These are phyloP conservation scores for Kwoniella mangroviensis DNA, from an alignment of 768 basidiomycete species.

Conservation along the genomic window DNA sequence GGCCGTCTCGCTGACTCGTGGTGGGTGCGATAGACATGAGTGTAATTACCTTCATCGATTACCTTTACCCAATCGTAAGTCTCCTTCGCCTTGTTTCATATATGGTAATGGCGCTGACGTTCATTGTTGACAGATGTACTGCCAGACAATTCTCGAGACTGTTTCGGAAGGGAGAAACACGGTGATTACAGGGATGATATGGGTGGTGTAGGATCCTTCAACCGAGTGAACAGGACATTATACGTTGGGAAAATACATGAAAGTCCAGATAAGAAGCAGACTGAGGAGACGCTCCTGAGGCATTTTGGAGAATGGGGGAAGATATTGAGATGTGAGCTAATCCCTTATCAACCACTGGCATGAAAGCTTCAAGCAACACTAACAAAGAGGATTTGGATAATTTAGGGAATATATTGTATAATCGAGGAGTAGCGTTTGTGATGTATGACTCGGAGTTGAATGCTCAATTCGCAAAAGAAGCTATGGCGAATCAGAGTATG, in stretches of 20 bases:
- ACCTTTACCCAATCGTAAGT: conserved; percentile 67
- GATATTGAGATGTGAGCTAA: conserved; percentile 75
- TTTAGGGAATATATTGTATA: conserved; percentile 84
- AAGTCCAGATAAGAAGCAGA: conserved; percentile 68
- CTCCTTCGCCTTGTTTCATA: background rate
- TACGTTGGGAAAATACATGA: conserved; percentile 95
- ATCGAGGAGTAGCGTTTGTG: conserved; percentile 95
- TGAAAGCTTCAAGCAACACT: too few relatives aligned
- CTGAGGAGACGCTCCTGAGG: conserved; percentile 83
- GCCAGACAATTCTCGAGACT: conserved; percentile 92
- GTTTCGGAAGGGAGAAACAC: conserved; percentile 96
- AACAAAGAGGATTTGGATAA: background rate
- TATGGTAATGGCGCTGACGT: conserved; percentile 10
- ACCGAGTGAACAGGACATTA: conserved; percentile 87
- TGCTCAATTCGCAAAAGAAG: conserved; percentile 96
- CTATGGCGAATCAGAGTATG: conserved; percentile 97
- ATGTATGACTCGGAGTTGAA: conserved; percentile 84
- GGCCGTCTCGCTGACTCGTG: too few relatives aligned
- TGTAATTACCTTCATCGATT: conserved; percentile 94
- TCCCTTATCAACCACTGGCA: background rate
- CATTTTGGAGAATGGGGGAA: conserved; percentile 97
- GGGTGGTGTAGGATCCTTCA: conserved; percentile 98
- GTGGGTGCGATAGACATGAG: conserved; percentile 62
- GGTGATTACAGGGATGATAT: conserved; percentile 97
- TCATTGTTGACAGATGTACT: conserved; percentile 58